Base-by-base conservation (phyloP, 108 stramenopile genomes). In the Pseudonitzschia delicatissima region DNA sequence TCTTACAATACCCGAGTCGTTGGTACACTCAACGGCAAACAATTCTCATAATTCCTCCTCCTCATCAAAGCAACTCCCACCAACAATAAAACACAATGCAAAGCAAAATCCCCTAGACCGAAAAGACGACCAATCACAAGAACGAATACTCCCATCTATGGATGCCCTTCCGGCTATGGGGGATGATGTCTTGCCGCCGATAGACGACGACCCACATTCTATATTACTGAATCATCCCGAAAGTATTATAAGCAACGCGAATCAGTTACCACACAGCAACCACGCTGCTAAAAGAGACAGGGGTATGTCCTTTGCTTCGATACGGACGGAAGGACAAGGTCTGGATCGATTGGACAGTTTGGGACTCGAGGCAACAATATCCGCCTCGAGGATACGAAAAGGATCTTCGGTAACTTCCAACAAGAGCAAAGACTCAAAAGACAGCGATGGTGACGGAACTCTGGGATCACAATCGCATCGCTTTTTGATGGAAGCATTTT, bases 261-360 rank as follows among this genome's bases (percentile, higher is more conserved):
- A 64, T 25, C 23, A 21, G n/a, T n/a, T 21, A 17, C 45, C 7
- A 3, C 32, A 9, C 23, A 37, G 29, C 28, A 28, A 1, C 17
- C 27, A 9, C 13, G 47, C 27, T 34, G 8, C 26, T 5, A n/a
- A 31, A 48, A 48, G 31, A 27, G 26, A 34, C 12, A 20, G 64
- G 20, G 64, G 20, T 6, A 12, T 48, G 13, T 50, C 64, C 23
- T 64, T 50, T 34, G 64, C 33, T 6, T 48, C 45, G 5, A 9
- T 55, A 17, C 37, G 31, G 20, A 29, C 64, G 28, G 28, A 50
- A 48, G 64, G 64, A 48, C 32, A 39, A 9, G 75, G 74, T 52
- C 39, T 84, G 23, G 83, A 84, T 44, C 83, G 75, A 44, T 49
- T 84, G 27, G 77, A 81, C 57, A 77, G 66, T 13, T 60, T 84